These are phyloP conservation scores for Exophiala calicioides DNA, from an alignment of 2,329 filamentous ascomycete species.

Conservation along the genomic window DNA sequence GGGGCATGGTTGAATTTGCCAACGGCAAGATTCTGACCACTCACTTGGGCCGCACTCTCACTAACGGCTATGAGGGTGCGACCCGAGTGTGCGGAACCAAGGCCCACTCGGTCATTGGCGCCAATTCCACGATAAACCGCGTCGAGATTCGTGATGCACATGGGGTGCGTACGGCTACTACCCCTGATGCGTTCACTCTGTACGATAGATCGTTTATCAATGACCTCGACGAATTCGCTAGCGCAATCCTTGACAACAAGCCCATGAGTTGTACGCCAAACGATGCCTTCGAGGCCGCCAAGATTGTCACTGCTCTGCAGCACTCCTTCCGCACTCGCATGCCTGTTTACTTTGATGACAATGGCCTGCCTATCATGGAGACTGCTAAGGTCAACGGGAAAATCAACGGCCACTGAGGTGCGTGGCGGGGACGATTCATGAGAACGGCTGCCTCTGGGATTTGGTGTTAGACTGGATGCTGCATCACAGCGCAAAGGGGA, in stretches of 20 bases:
- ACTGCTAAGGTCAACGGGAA: conserved; percentile 13
- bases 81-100: conserved; percentile 42
- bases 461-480: too few relatives aligned
- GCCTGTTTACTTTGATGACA: conserved; percentile 15
- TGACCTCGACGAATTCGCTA: conserved; percentile 17
- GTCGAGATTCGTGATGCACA: conserved; percentile 13
- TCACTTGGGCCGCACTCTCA: conserved; percentile 40
- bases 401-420: conserved; percentile 10
- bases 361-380: conserved; percentile 15
- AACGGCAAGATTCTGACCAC: conserved; percentile 42
- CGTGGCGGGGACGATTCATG: background rate
- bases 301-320: conserved; percentile 15
- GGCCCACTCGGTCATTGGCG: conserved; percentile 29
- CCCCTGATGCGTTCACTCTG: conserved; percentile 14
- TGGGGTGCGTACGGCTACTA: conserved; percentile 16
- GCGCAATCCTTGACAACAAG: conserved; percentile 9
- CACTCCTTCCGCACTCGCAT: conserved; percentile 14
- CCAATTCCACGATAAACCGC: conserved; percentile 13
- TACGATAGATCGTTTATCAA: conserved; percentile 19
- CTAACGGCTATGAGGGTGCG: conserved; percentile 39
- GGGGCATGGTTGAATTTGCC: conserved; percentile 41
- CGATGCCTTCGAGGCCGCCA: conserved; percentile 16
- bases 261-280: conserved; percentile 15
- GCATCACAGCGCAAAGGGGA: too few relatives aligned
- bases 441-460: background rate